phyloP scores from a whole-genome alignment of 306 rosid species.

The Vicia sativa region DNA sequence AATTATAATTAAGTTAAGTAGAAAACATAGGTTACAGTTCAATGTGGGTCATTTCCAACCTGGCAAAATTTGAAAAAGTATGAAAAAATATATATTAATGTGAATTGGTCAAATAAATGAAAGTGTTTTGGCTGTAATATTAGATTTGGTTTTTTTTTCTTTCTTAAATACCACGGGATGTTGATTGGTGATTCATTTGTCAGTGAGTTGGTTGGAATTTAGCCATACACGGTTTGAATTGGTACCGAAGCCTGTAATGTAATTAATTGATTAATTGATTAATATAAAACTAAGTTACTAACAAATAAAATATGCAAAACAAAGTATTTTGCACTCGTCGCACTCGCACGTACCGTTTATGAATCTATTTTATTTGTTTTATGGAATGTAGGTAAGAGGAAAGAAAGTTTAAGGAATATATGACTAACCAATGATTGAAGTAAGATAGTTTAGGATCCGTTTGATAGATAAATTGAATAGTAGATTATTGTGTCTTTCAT shows the following conservation, averaged over 20 bases:
- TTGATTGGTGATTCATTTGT: conserved; percentile 17
- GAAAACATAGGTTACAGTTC: conserved; percentile 20
- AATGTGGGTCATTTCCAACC: conserved; percentile 1
- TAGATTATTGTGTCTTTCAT: too few species aligned
- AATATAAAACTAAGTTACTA: too few species aligned
- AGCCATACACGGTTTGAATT: conserved; percentile 29
- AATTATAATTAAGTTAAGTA: conserved; percentile 16
- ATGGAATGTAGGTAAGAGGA: too few species aligned
- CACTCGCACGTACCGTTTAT: too few species aligned
- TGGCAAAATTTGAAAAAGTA: conserved; percentile 15
- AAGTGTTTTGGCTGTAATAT: conserved; percentile 35
- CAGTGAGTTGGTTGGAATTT: conserved; percentile 23
- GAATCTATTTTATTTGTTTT: too few species aligned
- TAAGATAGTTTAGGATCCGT: too few species aligned
- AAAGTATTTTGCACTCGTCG: too few species aligned
- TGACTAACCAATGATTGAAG: too few species aligned
- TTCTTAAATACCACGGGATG: background rate
- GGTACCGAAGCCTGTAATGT: background rate
- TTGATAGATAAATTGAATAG: too few species aligned
- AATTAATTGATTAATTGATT: background rate
- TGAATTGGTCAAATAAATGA: conserved; percentile 4
- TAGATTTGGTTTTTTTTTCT: background rate
- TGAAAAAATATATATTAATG: background rate
- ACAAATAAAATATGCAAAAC: background rate
- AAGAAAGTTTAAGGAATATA: too few species aligned